phyloP scores from a whole-genome alignment of 257 asterid genomes.

The Cruciata laevipes region DNA sequence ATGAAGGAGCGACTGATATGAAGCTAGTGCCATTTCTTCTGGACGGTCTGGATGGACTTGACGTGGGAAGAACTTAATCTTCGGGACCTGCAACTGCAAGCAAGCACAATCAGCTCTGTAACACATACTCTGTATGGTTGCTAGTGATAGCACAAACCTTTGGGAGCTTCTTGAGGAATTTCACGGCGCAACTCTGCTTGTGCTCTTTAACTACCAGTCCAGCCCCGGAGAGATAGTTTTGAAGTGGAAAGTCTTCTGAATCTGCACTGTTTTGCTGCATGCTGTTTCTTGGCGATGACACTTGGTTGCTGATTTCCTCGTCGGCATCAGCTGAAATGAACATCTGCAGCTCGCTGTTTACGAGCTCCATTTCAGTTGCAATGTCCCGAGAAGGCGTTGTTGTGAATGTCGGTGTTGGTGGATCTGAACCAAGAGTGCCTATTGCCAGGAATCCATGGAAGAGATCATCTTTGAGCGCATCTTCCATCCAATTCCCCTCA shows the following conservation, averaged over 20 bases:
- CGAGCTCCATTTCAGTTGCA: conserved; percentile 40
- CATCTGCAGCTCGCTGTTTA: conserved; percentile 63
- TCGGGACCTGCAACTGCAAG: conserved; percentile 14
- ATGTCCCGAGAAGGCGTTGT: conserved; percentile 29
- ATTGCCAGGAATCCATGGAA: conserved; percentile 72
- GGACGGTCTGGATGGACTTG: conserved; percentile 19
- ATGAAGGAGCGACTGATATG: background rate
- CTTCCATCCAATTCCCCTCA: conserved; percentile 22
- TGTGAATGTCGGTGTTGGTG: conserved; percentile 71
- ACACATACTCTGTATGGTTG: background rate
- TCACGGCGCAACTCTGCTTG: conserved; percentile 14
- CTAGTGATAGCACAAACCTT: conserved; percentile 42
- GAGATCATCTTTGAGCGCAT: conserved; percentile 18
- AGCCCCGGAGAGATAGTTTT: conserved; percentile 49
- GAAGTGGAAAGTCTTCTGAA: conserved; percentile 57
- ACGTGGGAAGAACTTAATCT: conserved; percentile 10
- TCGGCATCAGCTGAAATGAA: conserved; percentile 57
- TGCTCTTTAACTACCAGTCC: conserved; percentile 4
- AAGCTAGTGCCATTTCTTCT: background rate
- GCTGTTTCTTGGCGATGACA: conserved; percentile 49
- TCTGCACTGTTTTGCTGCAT: conserved; percentile 37
- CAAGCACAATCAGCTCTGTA: background rate
- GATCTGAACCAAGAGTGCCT: conserved; percentile 74
- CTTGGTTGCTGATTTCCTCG: conserved; percentile 28
- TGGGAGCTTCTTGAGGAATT: conserved; percentile 46